A percentile compares a stretch with the other conserved stretches of the same genome.
phyloP scores from a whole-genome alignment of 257 asterid species.

The Plantago major region DNA sequence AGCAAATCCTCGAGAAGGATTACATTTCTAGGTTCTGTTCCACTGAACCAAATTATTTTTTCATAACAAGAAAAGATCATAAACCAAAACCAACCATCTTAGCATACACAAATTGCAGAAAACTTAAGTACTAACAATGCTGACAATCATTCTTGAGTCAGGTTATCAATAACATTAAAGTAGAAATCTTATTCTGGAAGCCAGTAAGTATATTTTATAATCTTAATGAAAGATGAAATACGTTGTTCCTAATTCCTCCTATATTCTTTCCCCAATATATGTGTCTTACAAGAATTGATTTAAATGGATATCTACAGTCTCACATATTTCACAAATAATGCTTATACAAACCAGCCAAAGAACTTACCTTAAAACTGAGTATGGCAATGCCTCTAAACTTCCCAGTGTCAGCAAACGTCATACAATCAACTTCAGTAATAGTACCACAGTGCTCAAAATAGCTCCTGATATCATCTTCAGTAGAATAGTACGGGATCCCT shows the following conservation, averaged over 20 bases:
- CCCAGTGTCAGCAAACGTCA: slow-evolving; percentile 83
- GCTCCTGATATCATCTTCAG: slow-evolving; percentile 92
- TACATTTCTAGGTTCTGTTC: background rate
- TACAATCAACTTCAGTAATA: slow-evolving; percentile 72
- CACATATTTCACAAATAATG: background rate
- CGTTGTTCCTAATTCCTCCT: background rate
- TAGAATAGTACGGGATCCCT: slow-evolving; percentile 94
- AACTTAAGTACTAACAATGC: background rate
- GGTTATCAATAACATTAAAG: background rate
- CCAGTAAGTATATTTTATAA: background rate
- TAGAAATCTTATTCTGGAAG: slow-evolving; percentile 1
- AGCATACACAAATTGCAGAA: background rate
- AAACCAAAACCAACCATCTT: background rate
- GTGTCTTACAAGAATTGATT: background rate
- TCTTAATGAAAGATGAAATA: background rate
- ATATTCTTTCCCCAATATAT: background rate
- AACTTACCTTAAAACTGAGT: slow-evolving; percentile 72
- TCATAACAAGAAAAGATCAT: background rate
- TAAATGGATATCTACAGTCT: too few relatives aligned
- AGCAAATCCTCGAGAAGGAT: background rate
- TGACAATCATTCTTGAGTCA: background rate
- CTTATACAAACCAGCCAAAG: slow-evolving; percentile 11
- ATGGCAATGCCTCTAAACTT: slow-evolving; percentile 98
- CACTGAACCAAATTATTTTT: background rate
- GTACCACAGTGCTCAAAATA: slow-evolving; percentile 93